Base-by-base conservation (phyloP, 352 stramenopile genomes). In the Pythium sukuiense region DNA sequence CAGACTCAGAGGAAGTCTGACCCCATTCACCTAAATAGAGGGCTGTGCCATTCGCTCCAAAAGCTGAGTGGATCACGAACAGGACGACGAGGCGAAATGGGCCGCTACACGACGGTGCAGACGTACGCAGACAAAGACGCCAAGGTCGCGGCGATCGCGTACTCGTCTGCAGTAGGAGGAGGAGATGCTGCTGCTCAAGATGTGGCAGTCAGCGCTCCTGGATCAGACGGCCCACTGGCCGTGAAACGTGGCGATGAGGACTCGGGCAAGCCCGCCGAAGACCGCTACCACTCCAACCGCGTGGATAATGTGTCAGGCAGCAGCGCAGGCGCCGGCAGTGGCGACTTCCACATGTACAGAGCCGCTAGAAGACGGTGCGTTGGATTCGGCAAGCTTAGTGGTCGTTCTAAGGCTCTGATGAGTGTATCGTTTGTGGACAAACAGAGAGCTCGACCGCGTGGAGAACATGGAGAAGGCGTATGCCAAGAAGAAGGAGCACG, bases 321-420 rank as follows among this genome's bases (percentile, higher is more conserved):
- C 63, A 95, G 88, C 0, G 95, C 96, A 0, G 97, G 96, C 48
- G 95, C 96, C 14, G 94, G 96, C 6, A 98, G 89, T 24, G 95
- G 96, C 55, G 96, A 99, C 49, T 99, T 99, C 73, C 96, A 99
- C 85, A 93, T 97, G 69, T 99, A 99, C 70, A 90, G 96, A 45
- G 92, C 97, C n/a, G 77, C 93, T 0, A 83, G 96, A 18, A 88
- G 95, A 78, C 65, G 85, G 85, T 91, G 24, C 7, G 63, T 55
- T 30, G 20, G 20, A 24, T 24, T 24, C 20, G 20, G 20, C 20
- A 24, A 24, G 20, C 20, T 24, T 24, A 24, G 20, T 24, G 20
- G 20, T 24, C 20, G 20, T 24, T 24, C 20, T 24, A 24, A 24
- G 20, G 20, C 20, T 45, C 3, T 65, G 46, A 30, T 57, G 24